Conservation (phyloP, 371 early-diverging fungal species). For the Mortierella sp. region DNA sequence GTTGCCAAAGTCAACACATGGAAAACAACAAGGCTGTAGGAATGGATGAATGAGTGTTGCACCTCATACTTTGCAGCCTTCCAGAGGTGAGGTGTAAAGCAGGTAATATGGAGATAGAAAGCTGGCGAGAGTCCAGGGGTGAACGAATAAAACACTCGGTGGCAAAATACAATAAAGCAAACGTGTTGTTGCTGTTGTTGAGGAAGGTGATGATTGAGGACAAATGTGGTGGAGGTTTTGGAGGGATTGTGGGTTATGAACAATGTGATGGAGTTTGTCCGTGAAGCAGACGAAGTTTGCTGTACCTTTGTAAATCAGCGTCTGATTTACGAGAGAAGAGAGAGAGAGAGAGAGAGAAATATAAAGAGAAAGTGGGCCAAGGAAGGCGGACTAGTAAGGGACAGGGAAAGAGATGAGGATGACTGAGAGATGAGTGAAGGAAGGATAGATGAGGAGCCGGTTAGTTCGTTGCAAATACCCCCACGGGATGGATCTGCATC, state of each 20-base stretch:
- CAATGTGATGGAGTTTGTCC: background rate
- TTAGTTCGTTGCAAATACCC: slow-evolving; percentile 5
- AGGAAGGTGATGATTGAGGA: too few relatives aligned
- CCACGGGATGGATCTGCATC: slow-evolving; percentile 10
- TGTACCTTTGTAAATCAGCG: background rate
- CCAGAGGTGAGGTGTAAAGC: too few relatives aligned
- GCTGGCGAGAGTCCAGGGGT: too few relatives aligned
- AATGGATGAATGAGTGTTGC: too few relatives aligned
- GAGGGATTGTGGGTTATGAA: too few relatives aligned
- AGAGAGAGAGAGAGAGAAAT: slow-evolving; percentile 8
- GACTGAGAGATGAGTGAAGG: background rate
- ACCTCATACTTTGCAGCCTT: background rate
- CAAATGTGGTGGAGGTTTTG: too few relatives aligned
- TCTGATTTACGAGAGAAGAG: background rate
- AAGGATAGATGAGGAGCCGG: background rate
- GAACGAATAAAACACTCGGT: too few relatives aligned
- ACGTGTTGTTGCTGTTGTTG: too few relatives aligned
- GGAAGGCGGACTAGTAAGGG: slow-evolving; percentile 1
- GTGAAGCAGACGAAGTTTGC: background rate
- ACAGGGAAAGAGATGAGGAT: slow-evolving; percentile 1
- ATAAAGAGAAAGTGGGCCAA: slow-evolving; percentile 13
- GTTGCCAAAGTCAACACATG: too few relatives aligned
- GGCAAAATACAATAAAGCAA: too few relatives aligned
- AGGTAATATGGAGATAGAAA: too few relatives aligned
- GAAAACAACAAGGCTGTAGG: too few relatives aligned